These are phyloP conservation scores for Pittosporum tobira DNA, from an alignment of 129 eudicot genomes.

Conservation along the genomic window DNA sequence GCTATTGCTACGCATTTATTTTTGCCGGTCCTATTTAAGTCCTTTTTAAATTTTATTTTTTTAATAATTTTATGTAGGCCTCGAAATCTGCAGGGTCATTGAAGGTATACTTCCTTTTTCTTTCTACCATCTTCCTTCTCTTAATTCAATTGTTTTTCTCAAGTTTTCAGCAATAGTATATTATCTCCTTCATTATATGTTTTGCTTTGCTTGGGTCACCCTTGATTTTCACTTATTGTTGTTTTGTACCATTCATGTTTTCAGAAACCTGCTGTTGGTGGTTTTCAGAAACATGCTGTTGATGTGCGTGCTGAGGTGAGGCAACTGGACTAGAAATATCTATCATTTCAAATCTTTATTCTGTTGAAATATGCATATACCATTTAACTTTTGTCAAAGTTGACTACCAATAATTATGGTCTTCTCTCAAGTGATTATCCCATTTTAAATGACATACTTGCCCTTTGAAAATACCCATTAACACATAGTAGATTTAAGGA, in stretches of 20 bases:
- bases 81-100: slow-evolving; percentile 15
- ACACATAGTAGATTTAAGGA: too few species aligned
- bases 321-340: slow-evolving; percentile 1
- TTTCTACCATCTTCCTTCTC: too few species aligned
- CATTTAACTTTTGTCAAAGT: neutral
- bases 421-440: neutral
- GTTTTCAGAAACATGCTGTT: slow-evolving; percentile 33
- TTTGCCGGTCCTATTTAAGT: neutral
- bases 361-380: neutral
- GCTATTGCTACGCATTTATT: neutral
- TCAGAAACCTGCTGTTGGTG: slow-evolving; percentile 40
- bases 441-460: neutral
- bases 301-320: slow-evolving; percentile 64
- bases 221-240: slow-evolving; percentile 1
- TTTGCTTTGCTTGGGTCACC: neutral
- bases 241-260: slow-evolving; percentile 7
- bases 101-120: slow-evolving; percentile 32
- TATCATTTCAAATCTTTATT: neutral
- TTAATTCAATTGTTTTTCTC: too few species aligned
- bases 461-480: neutral
- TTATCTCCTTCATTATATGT: too few species aligned
- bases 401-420: neutral
- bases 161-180: too few species aligned
- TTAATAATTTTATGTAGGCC: slow-evolving; percentile 43
- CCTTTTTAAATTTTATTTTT: too few species aligned